Evolutionary conservation across 78 protist genomes (phyloP), one percentile per base, ranked within the genome.

Genomic region (Capsaspora owczarzaki): DNA sequence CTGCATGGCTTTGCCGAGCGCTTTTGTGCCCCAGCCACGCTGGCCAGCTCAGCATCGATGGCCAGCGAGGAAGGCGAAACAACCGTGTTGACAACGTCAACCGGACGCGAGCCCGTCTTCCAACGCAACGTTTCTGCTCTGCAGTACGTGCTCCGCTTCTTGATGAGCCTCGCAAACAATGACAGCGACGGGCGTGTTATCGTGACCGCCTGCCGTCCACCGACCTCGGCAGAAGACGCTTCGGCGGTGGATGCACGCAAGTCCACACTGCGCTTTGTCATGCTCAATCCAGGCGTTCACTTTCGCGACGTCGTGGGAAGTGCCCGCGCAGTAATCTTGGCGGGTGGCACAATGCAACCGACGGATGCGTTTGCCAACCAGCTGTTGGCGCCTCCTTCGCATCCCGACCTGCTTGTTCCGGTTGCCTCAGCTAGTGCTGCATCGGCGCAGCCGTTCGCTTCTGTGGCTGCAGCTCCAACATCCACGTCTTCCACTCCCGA

Each of bases 341-440:
- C 85, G 16, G 94, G 94, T 25, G 94, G 94, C 46, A 91, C 94
- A n/a, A 40, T 91, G 87, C 80, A 87, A 72, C 94, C 94, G 22
- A 27, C 82, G n/a, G 25, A 2, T 60, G 84, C 42, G 27, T 2
- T 84, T 63, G 0, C 25, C 23, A 5, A 37, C 1, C 83, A 83
- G 70, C 80, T 89, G 37, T 3, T 89, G 42, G 51, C 25, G 42
- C 35, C 70, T 6, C 5, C 51, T 46, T 2, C 20, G 66, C 66
- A n/a, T n/a, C n/a, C n/a, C n/a, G n/a, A n/a, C n/a, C n/a, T n/a
- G n/a, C n/a, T n/a, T n/a, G n/a, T n/a, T n/a, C n/a, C n/a, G n/a
- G n/a, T n/a, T n/a, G n/a, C n/a, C n/a, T n/a, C n/a, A n/a, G n/a
- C n/a, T n/a, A n/a, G n/a, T n/a, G n/a, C n/a, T n/a, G n/a, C n/a